A percentile compares a stretch with the other conserved stretches of the same genome.
Evolutionary conservation across 129 eudicot genomes (phyloP).

Genomic region (Flaveria linearis): DNA sequence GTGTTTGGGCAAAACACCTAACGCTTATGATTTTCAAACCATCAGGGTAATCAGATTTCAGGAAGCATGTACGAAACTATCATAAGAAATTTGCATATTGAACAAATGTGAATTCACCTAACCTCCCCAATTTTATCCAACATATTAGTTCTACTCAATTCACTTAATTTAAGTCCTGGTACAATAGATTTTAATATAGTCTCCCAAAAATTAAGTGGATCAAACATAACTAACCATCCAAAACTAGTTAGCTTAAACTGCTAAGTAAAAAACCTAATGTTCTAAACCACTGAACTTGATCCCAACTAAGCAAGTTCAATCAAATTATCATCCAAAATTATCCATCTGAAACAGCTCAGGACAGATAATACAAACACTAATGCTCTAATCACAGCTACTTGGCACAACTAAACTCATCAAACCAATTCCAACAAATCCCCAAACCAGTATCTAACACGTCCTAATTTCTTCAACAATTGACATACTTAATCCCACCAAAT

Average conservation of each 20-base stretch:
- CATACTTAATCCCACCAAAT: no score
- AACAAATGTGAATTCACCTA: background rate
- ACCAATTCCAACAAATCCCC: background rate
- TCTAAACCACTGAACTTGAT: slow-evolving; percentile 12
- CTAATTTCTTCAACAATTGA: no score
- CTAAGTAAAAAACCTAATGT: background rate
- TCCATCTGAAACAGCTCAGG: background rate
- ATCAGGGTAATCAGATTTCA: background rate
- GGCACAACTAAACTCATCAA: background rate
- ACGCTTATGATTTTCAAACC: background rate
- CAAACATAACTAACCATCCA: background rate
- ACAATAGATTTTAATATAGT: background rate
- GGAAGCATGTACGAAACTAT: background rate
- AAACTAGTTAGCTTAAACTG: background rate
- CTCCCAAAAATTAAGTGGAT: background rate
- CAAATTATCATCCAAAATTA: slow-evolving; percentile 17
- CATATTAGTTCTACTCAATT: background rate
- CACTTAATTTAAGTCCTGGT: background rate
- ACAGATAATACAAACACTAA: slow-evolving; percentile 6
- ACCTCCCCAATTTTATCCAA: background rate
- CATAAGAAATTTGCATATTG: background rate
- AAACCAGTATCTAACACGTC: no score
- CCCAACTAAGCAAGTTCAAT: slow-evolving; percentile 7
- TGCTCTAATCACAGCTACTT: slow-evolving; percentile 5
- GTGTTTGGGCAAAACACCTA: background rate